A percentile compares a stretch with the other conserved stretches of the same genome.
Conservation (phyloP, 2,329 filamentous ascomycete species). For the Magnaporthales sp. region DNA sequence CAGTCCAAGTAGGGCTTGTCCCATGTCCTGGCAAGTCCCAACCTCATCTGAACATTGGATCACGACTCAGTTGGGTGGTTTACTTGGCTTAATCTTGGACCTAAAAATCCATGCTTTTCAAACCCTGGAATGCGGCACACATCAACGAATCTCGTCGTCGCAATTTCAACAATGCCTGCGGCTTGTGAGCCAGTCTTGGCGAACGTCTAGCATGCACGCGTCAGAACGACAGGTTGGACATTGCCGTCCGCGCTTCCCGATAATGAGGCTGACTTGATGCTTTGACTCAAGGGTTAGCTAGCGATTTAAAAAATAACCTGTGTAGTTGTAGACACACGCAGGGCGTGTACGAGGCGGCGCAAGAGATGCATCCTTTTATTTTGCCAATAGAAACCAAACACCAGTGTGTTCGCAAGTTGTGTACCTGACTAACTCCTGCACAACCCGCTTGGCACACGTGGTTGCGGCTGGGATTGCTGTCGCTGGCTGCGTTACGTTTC, state of each 20-base stretch:
- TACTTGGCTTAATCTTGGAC: background rate
- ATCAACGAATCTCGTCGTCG: background rate
- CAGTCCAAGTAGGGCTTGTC: background rate
- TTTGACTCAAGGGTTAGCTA: background rate
- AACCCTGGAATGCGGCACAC: background rate
- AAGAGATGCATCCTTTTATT: too few relatives aligned
- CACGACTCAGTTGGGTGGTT: background rate
- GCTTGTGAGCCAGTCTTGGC: background rate
- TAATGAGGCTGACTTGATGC: background rate
- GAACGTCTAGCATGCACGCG: background rate
- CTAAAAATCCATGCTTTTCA: too few relatives aligned
- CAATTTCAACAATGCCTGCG: background rate
- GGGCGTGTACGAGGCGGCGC: too few relatives aligned
- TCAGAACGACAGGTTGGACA: background rate
- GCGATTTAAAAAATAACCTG: background rate
- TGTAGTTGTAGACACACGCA: background rate
- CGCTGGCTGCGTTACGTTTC: too few relatives aligned
- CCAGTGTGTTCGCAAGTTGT: background rate
- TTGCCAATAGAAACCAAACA: too few relatives aligned
- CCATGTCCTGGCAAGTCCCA: background rate
- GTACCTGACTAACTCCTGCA: background rate
- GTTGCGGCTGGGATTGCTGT: too few relatives aligned
- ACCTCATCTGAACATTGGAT: background rate
- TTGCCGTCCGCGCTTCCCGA: background rate
- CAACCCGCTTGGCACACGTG: background rate